Conservation (phyloP, 148 eudicot genomes). For the Gaultheria prostrata region DNA sequence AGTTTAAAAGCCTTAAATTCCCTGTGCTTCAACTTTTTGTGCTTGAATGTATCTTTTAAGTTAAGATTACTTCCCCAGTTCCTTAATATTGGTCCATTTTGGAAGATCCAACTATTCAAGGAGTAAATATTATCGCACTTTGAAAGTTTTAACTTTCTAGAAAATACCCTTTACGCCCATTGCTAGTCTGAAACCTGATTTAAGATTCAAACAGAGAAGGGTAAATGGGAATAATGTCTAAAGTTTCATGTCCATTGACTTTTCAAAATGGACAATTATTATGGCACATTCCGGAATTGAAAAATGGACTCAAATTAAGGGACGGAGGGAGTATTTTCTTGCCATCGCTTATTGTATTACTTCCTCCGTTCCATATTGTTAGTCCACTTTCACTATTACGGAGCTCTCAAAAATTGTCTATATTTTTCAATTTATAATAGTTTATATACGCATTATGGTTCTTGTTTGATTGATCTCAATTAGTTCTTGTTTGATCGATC, state of each 20-base stretch:
- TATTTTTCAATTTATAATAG: too few species aligned
- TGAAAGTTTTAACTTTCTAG: neutral
- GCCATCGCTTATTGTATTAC: neutral
- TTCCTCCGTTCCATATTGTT: too few species aligned
- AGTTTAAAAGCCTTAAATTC: conserved; percentile 28
- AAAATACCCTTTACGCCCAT: neutral
- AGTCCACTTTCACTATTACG: too few species aligned
- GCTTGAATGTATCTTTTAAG: neutral
- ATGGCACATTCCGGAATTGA: neutral
- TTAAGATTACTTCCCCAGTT: neutral
- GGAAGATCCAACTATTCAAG: neutral
- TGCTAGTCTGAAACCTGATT: neutral
- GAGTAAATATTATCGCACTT: neutral
- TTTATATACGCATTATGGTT: too few species aligned
- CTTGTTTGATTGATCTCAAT: too few species aligned
- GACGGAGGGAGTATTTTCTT: neutral
- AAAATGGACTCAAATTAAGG: neutral
- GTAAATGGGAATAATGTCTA: neutral
- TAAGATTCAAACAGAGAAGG: neutral
- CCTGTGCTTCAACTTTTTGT: neutral
- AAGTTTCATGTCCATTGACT: neutral
- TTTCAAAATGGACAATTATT: neutral
- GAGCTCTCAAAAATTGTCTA: too few species aligned
- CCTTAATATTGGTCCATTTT: neutral
- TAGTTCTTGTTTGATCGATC: too few species aligned